Base-by-base conservation (phyloP, 371 early-diverging fungal genomes). In the Conidiobolus incongruus region DNA sequence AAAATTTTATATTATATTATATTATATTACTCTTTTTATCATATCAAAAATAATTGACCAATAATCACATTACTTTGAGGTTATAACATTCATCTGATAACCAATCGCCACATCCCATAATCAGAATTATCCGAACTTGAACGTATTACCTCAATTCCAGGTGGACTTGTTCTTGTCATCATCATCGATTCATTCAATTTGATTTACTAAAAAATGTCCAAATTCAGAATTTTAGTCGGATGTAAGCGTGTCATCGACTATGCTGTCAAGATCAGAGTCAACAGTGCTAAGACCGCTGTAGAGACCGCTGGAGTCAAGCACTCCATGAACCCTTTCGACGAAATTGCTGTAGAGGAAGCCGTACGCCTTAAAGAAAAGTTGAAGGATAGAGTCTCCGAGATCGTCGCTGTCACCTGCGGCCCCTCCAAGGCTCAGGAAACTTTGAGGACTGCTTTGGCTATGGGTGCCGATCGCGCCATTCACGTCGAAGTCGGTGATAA, bases 301-400 rank as follows among this genome's bases (percentile, higher is more conserved):
- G 97, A 93, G 58, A 88, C 87, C 24, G 68, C 65, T 33, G 79
- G 77, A 54, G 85, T 91, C 41, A 94, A 92, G 75, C 94, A 94
- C 74, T 85, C 86, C 53, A 86, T 95, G 82, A 97, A 97, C 65
- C 97, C 97, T 33, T 95, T 97, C 62, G 95, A 94, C 54, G 95
- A 95, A 60, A 95, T 95, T 61, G 96, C 93, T 32, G 67, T 95
- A 20, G 96, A 95, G 59, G 91, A 91, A 57, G 93, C 96, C 40
- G 75, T 97, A 23, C 70, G 80, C 35, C 66, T 95, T 53, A 84
- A 85, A 66, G 95, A 95, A 59, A 68, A 68, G 44, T 52, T 65
- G 22, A 75, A 74, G 54, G 61, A 70, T 49, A 58, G 56, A 47
- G 47, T 58, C 19, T 62, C 66, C 30, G 78, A 80, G 49, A 77